Evolutionary conservation across 73 alveolate genomes (phyloP).

Genomic region (Loxodes magnus): DNA sequence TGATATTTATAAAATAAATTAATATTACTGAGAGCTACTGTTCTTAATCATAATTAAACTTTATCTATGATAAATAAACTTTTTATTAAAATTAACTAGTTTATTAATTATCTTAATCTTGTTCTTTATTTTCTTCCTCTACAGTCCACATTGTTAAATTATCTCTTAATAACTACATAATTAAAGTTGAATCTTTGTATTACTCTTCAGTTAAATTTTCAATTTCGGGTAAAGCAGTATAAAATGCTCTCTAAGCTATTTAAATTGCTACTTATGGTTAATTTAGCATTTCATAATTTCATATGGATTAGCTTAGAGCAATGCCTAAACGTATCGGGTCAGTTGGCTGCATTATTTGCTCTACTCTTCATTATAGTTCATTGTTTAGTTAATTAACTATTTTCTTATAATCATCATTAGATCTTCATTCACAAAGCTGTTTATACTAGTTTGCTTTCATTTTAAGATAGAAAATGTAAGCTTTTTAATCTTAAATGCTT

Average conservation of each 20-base stretch:
- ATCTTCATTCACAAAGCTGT: no score
- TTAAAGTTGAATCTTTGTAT: conserved; percentile 4
- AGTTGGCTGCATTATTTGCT: no score
- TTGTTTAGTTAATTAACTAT: no score
- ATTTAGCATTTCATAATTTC: conserved; percentile 2
- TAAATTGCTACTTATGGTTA: conserved; percentile 1
- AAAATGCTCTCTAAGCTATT: conserved; percentile 8
- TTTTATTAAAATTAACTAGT: not conserved
- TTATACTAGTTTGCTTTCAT: no score
- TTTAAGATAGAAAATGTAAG: no score
- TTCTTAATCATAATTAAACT: no score
- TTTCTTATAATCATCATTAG: no score
- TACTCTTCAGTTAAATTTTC: conserved; percentile 8
- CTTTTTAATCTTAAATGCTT: no score
- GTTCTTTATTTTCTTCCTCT: not conserved
- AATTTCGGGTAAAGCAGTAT: conserved; percentile 1
- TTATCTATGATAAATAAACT: no score
- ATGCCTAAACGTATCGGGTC: conserved; percentile 5
- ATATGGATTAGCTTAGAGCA: not conserved
- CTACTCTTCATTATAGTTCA: no score
- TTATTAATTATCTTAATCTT: not conserved
- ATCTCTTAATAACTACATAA: conserved; percentile 10
- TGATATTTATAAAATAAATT: no score
- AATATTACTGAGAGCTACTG: no score
- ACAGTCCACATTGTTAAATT: conserved; percentile 8